Conservation (phyloP, 169 alveolate genomes). For the Theileria equi region DNA sequence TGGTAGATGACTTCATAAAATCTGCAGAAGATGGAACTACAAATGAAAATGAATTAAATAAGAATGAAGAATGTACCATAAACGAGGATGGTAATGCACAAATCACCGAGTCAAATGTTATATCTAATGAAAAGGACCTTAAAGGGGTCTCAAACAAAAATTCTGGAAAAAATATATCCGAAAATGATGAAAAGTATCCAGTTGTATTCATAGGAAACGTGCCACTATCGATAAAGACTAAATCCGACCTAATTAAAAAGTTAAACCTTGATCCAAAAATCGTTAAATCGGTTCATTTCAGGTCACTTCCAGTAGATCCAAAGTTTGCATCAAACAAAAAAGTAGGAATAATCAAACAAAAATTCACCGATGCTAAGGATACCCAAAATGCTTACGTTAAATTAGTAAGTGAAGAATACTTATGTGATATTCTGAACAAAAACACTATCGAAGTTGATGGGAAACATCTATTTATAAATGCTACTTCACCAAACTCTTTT, state of each 20-base stretch:
- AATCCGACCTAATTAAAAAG: slow-evolving; percentile 61
- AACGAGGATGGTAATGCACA: not conserved
- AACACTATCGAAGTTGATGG: slow-evolving; percentile 59
- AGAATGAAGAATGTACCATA: slow-evolving; percentile 6
- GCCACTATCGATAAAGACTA: slow-evolving; percentile 58
- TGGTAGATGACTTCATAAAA: not conserved
- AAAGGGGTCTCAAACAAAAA: not conserved
- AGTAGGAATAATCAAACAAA: slow-evolving; percentile 55
- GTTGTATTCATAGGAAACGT: slow-evolving; percentile 67
- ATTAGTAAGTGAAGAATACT: slow-evolving; percentile 37
- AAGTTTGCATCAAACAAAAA: slow-evolving; percentile 61
- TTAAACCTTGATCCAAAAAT: slow-evolving; percentile 58
- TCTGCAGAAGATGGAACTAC: not conserved
- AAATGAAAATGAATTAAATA: slow-evolving; percentile 5
- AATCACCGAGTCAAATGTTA: not conserved
- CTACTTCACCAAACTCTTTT: slow-evolving; percentile 26
- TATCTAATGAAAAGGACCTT: not conserved
- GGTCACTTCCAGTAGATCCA: slow-evolving; percentile 52
- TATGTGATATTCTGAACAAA: slow-evolving; percentile 34
- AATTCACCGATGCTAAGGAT: slow-evolving; percentile 57
- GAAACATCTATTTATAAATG: slow-evolving; percentile 46
- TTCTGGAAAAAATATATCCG: not conserved
- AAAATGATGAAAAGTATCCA: slow-evolving; percentile 39
- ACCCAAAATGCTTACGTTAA: slow-evolving; percentile 59
- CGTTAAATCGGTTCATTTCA: slow-evolving; percentile 53